These are phyloP conservation scores for Pterocarpus macrocarpus DNA, from an alignment of 306 rosid genomes.

Conservation along the genomic window DNA sequence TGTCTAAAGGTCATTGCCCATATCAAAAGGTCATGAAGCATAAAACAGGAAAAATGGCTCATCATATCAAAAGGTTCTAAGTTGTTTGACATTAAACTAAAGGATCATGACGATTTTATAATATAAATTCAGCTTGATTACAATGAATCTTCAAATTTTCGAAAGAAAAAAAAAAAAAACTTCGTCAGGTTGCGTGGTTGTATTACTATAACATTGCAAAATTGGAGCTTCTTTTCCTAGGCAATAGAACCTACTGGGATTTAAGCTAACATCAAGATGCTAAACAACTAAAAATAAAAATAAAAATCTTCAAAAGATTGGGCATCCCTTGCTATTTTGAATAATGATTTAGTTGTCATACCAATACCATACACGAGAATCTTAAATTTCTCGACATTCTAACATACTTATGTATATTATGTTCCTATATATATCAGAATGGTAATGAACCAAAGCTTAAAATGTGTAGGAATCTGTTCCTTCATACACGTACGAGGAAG, in stretches of 20 bases:
- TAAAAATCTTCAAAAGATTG: not conserved
- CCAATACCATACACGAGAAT: not conserved
- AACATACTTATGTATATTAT: not conserved
- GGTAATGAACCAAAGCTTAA: not conserved
- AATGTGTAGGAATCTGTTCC: too few relatives aligned
- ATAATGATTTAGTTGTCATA: not conserved
- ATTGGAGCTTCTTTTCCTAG: not conserved
- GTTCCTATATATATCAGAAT: too few relatives aligned
- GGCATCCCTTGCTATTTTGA: not conserved
- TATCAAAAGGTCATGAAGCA: not conserved
- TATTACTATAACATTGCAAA: constrained; percentile 1
- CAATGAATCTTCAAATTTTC: constrained; percentile 13
- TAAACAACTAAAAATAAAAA: too few relatives aligned
- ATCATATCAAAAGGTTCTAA: constrained; percentile 5
- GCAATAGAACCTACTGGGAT: constrained; percentile 17
- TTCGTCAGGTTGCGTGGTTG: not conserved
- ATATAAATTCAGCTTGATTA: constrained; percentile 5
- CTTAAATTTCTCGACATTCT: not conserved
- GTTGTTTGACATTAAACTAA: constrained; percentile 21
- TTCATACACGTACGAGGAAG: too few relatives aligned
- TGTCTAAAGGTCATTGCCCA: not conserved
- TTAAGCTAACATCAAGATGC: not conserved
- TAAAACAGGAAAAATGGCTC: not conserved
- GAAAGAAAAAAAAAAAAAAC: not conserved
- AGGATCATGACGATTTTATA: not conserved